Conservation (phyloP, 208 protist genomes). For the Leishmania guyanensis region DNA sequence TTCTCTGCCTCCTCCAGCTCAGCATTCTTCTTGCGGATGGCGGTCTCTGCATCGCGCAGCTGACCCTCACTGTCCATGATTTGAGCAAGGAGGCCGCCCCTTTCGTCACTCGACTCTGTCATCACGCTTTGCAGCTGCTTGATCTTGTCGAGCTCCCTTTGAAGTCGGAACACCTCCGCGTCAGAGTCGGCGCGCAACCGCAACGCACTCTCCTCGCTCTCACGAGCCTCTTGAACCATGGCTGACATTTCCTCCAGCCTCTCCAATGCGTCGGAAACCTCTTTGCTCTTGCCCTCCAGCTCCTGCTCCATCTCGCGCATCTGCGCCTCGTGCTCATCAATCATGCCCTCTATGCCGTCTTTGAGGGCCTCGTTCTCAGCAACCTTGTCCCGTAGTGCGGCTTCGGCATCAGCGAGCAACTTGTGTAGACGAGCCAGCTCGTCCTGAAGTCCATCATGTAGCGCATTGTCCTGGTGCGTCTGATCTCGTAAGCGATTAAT, state of each 20-base stretch:
- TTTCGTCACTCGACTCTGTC: conserved; percentile 25
- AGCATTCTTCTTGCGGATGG: conserved; percentile 25
- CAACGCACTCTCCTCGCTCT: conserved; percentile 61
- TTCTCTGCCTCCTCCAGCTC: conserved; percentile 22
- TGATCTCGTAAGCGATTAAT: conserved; percentile 53
- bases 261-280: conserved; percentile 75
- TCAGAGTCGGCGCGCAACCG: conserved; percentile 60
- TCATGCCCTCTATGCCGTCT: conserved; percentile 53
- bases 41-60: conserved; percentile 30
- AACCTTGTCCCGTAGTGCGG: conserved; percentile 40
- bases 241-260: conserved; percentile 75
- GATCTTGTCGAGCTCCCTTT: conserved; percentile 68
- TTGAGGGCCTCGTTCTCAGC: conserved; percentile 53
- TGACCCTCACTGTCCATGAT: conserved; percentile 34
- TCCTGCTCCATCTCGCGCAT: conserved; percentile 57
- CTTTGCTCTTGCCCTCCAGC: conserved; percentile 56
- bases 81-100: conserved; percentile 28
- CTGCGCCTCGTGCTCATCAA: conserved; percentile 65
- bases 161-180: conserved; percentile 70
- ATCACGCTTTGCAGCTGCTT: conserved; percentile 32
- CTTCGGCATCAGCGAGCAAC: conserved; percentile 41
- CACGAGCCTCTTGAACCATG: conserved; percentile 77
- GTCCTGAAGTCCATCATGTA: conserved; percentile 38
- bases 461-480: conserved; percentile 37
- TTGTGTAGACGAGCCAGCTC: conserved; percentile 46